A percentile compares a stretch with the other conserved stretches of the same genome.
Conservation (phyloP, 106 monocot species). For the Acanthochlamys bracteata region DNA sequence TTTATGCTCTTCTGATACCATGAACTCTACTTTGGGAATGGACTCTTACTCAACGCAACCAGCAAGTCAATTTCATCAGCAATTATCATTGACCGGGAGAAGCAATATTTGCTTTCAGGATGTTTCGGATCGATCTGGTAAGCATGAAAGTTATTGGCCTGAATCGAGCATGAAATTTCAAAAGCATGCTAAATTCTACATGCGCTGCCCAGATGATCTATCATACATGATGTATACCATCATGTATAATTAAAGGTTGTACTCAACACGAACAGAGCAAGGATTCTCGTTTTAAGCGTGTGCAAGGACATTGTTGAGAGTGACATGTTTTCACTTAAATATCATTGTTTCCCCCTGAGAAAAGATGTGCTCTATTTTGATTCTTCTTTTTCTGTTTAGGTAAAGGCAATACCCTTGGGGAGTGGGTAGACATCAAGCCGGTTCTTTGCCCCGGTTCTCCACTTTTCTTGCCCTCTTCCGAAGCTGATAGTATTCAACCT, state of each 20-base stretch:
- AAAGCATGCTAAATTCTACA: no score
- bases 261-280: neutral
- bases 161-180: no score
- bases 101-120: neutral
- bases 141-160: neutral
- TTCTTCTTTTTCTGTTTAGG: constrained; percentile 13
- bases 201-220: no score
- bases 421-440: constrained; percentile 11
- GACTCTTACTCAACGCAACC: neutral
- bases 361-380: neutral
- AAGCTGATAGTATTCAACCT: constrained; percentile 24
- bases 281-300: neutral
- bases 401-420: constrained; percentile 13
- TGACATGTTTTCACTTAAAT: no score
- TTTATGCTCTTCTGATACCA: neutral
- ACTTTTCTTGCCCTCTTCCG: constrained; percentile 7
- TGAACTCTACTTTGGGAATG: neutral
- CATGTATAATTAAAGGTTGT: no score
- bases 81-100: neutral
- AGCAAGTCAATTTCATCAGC: neutral
- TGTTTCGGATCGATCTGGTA: neutral
- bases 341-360: neutral
- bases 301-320: no score
- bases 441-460: constrained; percentile 15
- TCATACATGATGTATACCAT: no score